Conservation (phyloP, 768 basidiomycete genomes). For the Phylloporus arenicola region DNA sequence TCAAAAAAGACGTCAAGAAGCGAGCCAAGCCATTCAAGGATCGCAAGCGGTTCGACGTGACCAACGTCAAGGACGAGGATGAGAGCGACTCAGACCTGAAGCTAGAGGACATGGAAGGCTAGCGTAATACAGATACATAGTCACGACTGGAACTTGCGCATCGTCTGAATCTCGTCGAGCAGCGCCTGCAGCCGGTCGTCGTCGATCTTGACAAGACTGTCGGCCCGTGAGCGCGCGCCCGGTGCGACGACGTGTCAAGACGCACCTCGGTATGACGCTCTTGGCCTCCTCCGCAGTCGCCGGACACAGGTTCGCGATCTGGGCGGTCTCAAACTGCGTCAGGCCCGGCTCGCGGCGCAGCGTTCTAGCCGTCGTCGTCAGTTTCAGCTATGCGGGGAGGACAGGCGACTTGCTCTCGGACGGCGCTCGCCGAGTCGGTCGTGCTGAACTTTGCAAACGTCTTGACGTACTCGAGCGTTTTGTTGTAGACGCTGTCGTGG, state of each 20-base stretch:
- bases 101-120: conserved; percentile 51
- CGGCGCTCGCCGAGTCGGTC: conserved; percentile 76
- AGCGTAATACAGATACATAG: conserved; percentile 1
- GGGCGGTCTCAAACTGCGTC: conserved; percentile 88
- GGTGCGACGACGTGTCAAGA: not conserved
- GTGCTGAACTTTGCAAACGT: conserved; percentile 88
- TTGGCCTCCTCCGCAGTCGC: conserved; percentile 87
- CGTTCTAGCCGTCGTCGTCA: conserved; percentile 31
- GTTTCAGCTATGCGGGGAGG: not conserved
- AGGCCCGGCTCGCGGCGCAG: conserved; percentile 72
- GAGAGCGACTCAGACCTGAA: conserved; percentile 44
- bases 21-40: conserved; percentile 64
- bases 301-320: conserved; percentile 88
- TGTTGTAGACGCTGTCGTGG: conserved; percentile 66
- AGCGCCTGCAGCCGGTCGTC: conserved; percentile 80
- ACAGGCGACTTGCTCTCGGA: conserved; percentile 65
- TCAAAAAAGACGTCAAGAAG: conserved; percentile 49
- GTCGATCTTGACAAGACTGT: conserved; percentile 74
- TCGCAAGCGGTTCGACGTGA: conserved; percentile 61
- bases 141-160: conserved; percentile 85
- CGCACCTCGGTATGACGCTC: conserved; percentile 82
- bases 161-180: conserved; percentile 83
- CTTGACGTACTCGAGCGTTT: conserved; percentile 87
- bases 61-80: conserved; percentile 32
- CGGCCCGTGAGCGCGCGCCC: not conserved